These are phyloP conservation scores for Hemileia vastatrix DNA, from an alignment of 1,284 basidiomycete species.

Conservation along the genomic window DNA sequence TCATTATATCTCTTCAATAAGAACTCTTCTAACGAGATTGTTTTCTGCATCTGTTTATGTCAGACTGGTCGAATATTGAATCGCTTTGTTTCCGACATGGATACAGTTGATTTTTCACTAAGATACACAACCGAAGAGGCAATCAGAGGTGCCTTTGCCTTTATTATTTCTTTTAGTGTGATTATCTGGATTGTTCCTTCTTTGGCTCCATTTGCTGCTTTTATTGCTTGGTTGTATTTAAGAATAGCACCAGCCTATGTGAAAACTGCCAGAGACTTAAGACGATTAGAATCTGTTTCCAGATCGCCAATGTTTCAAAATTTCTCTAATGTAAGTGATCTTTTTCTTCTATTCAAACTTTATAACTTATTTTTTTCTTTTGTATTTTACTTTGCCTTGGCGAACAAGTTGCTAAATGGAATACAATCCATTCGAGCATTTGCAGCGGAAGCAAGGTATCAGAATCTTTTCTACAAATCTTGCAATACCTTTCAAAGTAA, in stretches of 20 bases:
- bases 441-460: slow-evolving; percentile 20
- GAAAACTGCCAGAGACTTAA: slow-evolving; percentile 33
- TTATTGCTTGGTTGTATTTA: slow-evolving; percentile 23
- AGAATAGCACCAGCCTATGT: slow-evolving; percentile 18
- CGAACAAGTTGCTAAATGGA: slow-evolving; percentile 12
- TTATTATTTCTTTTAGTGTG: slow-evolving; percentile 47
- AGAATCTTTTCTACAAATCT: slow-evolving; percentile 39
- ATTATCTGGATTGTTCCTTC: slow-evolving; percentile 47
- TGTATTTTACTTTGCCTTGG: neutral
- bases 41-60: neutral
- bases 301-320: slow-evolving; percentile 24
- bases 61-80: slow-evolving; percentile 24
- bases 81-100: slow-evolving; percentile 22
- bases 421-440: slow-evolving; percentile 23
- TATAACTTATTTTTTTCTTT: neutral
- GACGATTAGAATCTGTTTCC: slow-evolving; percentile 21
- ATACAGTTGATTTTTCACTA: slow-evolving; percentile 22
- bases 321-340: slow-evolving; percentile 18
- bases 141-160: slow-evolving; percentile 54
- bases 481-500: slow-evolving; percentile 23
- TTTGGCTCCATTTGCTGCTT: slow-evolving; percentile 12
- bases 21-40: neutral
- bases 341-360: neutral
- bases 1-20: neutral
- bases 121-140: slow-evolving; percentile 52